These are phyloP conservation scores for Magnusiomyces sp. DNA, from an alignment of 1,139 yeast species.

Conservation along the genomic window DNA sequence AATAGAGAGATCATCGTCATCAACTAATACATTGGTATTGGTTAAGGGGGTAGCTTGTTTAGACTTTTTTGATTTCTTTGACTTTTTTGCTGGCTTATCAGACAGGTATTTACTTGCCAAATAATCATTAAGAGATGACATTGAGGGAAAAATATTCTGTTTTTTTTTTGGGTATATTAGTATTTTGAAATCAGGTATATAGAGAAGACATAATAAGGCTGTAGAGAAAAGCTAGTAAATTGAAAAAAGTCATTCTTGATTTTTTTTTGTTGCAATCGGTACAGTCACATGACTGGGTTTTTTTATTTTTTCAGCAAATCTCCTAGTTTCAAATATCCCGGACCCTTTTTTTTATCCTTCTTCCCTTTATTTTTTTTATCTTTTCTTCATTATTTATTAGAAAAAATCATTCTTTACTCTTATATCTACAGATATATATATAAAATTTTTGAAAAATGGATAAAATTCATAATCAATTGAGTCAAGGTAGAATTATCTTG, in stretches of 20 bases:
- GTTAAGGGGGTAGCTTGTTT: constrained; percentile 11
- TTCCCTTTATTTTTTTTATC: constrained; percentile 1
- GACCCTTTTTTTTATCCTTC: constrained; percentile 5
- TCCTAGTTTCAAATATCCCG: too few relatives aligned
- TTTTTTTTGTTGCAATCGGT: too few relatives aligned
- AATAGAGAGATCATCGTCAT: constrained; percentile 19
- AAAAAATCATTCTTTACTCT: not conserved
- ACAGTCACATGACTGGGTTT: not conserved
- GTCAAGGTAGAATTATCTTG: constrained; percentile 39
- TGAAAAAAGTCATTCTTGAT: too few relatives aligned
- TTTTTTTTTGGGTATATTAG: too few relatives aligned
- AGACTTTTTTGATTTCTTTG: constrained; percentile 16
- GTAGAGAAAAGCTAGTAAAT: too few relatives aligned
- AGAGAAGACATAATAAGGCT: too few relatives aligned
- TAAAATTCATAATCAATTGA: constrained; percentile 7
- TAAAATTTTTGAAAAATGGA: constrained; percentile 4
- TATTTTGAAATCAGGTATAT: too few relatives aligned
- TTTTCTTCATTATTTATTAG: not conserved
- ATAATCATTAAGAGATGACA: constrained; percentile 46
- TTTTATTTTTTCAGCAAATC: not conserved
- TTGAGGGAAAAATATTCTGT: not conserved
- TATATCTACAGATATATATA: not conserved
- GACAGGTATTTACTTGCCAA: constrained; percentile 41
- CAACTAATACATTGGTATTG: constrained; percentile 18
- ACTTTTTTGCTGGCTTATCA: constrained; percentile 27